Evolutionary conservation across 1,284 basidiomycete species (phyloP).

Genomic region (Singerocomus inundabilis): DNA sequence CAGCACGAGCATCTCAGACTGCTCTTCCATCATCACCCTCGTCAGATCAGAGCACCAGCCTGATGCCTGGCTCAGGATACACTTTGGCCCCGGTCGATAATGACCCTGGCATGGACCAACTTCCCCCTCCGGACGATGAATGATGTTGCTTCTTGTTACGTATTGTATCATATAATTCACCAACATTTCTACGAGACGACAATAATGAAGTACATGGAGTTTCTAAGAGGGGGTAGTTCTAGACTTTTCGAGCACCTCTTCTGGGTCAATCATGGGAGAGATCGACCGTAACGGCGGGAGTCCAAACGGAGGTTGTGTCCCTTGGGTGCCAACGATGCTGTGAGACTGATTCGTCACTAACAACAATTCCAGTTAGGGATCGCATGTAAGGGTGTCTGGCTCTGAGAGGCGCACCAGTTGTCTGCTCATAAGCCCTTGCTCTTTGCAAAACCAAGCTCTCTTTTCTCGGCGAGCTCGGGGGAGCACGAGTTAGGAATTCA

Average conservation of each 20-base stretch:
- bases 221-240: conserved; percentile 32
- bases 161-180: conserved; percentile 13
- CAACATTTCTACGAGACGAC: not conserved
- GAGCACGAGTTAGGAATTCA: conserved; percentile 21
- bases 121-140: conserved; percentile 26
- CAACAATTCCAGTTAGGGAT: conserved; percentile 3
- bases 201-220: not conserved
- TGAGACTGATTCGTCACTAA: conserved; percentile 1
- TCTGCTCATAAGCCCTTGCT: conserved; percentile 39
- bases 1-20: not conserved
- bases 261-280: conserved; percentile 28
- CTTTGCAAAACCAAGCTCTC: conserved; percentile 53
- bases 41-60: not conserved
- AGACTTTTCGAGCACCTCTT: conserved; percentile 37
- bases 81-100: conserved; percentile 14
- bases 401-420: conserved; percentile 23
- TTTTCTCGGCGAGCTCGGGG: conserved; percentile 25
- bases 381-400: not conserved
- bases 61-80: conserved; percentile 27
- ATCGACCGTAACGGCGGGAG: conserved; percentile 41
- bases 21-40: not conserved
- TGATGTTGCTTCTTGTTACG: not conserved
- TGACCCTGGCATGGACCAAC: conserved; percentile 13
- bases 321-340: conserved; percentile 7
- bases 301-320: conserved; percentile 35